phyloP scores from a whole-genome alignment of 2,329 filamentous ascomycete genomes.

The Penicillium sp. region DNA sequence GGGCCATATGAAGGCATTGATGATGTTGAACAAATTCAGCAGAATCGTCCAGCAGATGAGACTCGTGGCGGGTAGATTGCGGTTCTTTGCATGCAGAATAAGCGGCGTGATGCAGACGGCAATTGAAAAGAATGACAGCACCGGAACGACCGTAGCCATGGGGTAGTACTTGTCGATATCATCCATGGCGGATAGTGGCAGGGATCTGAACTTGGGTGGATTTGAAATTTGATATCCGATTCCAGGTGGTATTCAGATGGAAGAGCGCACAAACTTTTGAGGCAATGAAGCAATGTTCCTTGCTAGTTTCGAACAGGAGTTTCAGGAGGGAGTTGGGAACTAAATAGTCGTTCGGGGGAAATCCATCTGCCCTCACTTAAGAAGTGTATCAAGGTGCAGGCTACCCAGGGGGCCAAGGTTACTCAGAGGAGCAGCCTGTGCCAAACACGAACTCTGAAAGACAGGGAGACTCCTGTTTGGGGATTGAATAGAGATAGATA shows the following conservation, averaged over 20 bases:
- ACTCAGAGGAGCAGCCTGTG: constrained; percentile 3
- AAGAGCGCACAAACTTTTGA: not conserved
- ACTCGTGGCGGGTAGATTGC: constrained; percentile 62
- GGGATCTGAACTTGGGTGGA: not conserved
- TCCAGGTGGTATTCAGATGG: not conserved
- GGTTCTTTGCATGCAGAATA: constrained; percentile 62
- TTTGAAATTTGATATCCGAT: not conserved
- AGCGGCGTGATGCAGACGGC: constrained; percentile 61
- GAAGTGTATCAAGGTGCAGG: not conserved
- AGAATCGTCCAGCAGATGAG: constrained; percentile 61
- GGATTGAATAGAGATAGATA: constrained; percentile 4
- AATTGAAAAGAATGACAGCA: constrained; percentile 55
- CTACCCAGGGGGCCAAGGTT: not conserved
- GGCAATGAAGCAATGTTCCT: not conserved
- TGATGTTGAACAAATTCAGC: constrained; percentile 60
- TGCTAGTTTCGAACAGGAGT: not conserved
- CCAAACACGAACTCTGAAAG: not conserved
- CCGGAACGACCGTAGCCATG: constrained; percentile 49
- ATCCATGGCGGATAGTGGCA: not conserved
- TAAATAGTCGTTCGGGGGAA: not conserved
- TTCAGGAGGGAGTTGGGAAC: not conserved
- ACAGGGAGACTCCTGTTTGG: not conserved
- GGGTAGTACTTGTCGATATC: constrained; percentile 25
- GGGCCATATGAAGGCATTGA: constrained; percentile 69
- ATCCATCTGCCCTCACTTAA: not conserved